Conservation (phyloP, 495 filamentous ascomycete species). For the Aspergillus campestris region DNA sequence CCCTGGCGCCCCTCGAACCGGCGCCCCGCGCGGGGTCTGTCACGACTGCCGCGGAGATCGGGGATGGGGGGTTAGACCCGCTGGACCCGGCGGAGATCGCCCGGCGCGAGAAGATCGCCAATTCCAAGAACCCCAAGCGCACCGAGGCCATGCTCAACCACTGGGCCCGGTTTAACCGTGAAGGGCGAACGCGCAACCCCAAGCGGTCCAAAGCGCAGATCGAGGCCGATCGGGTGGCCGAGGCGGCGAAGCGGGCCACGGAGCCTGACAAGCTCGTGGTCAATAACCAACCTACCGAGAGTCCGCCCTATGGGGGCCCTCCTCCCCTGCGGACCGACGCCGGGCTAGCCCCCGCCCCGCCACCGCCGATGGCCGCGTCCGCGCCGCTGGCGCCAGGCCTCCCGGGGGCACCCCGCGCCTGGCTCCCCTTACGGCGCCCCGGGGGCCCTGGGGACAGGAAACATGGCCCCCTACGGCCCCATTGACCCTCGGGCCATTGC, state of each 20-base stretch:
- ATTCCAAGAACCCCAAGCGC: conserved; percentile 42
- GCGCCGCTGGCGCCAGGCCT: conserved; percentile 14
- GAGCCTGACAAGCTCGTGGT: conserved; percentile 18
- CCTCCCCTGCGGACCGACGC: conserved; percentile 3
- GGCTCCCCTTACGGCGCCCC: conserved; percentile 11
- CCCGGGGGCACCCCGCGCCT: conserved; percentile 11
- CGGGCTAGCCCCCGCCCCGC: conserved; percentile 11
- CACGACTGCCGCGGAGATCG: neutral
- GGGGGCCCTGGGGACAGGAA: neutral
- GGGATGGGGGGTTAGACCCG: conserved; percentile 7
- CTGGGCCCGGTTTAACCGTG: conserved; percentile 38
- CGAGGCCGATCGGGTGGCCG: conserved; percentile 29
- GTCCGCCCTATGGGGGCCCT: conserved; percentile 4
- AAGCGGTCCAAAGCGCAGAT: conserved; percentile 43
- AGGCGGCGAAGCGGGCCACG: conserved; percentile 15
- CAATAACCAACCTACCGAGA: conserved; percentile 12
- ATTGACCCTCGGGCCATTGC: conserved; percentile 15
- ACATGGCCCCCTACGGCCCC: conserved; percentile 10
- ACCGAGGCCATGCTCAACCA: conserved; percentile 44
- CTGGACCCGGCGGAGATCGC: conserved; percentile 27
- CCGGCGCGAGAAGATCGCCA: conserved; percentile 31
- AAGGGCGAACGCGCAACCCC: conserved; percentile 36
- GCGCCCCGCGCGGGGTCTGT: conserved; percentile 9
- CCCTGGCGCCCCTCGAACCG: conserved; percentile 17
- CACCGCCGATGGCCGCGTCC: conserved; percentile 9